Evolutionary conservation across 768 basidiomycete species (phyloP), one percentile per base, ranked within the genome.

Genomic region (Cyclocybe aegerita): DNA sequence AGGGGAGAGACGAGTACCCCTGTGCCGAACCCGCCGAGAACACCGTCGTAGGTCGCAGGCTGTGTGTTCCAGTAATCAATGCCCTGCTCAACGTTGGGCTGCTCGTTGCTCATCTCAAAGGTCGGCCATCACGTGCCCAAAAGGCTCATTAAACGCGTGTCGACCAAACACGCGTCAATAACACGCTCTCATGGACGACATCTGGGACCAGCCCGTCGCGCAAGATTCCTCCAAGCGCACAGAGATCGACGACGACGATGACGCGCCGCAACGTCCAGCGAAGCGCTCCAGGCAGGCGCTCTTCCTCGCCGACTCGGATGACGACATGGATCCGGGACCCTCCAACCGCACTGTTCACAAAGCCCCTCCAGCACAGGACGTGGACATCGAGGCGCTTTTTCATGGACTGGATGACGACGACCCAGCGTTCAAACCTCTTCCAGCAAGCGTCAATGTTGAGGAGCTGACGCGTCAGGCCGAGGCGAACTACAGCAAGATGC

Each of bases 61-160:
- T 93, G 89, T 1, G 74, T 74, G 15, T 76, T 78, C 96, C 96
- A 98, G 65, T 97, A 98, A 15, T 81, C 72, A 39, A 98, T 82
- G 11, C 96, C 91, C 34, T 86, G 81, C 50, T 87, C 69, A 29
- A 93, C 74, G 50, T 86, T 76, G 0, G 90, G 41, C 71, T 67
- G 34, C 67, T 63, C n/a, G 60, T 62, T 54, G 42, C 42, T 48
- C 16, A 46, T 55, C 46, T 52, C 46, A 43, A 49, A 48, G 44
- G 37, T 43, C 33, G 39, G 15, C 10, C 38, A 52, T 64, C 66
- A 63, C 63, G 60, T 62, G 62, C 29, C 35, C 39, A 29, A 17
- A 37, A 37, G 30, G 29, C 46, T 57, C 46, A 55, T 60, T 57
- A 54, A 52, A 43, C 43, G 53, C 66, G 65, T 60, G 68, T 66